These are phyloP conservation scores for Abelmoschus esculentus DNA, from an alignment of 345 rosid species.

Conservation along the genomic window DNA sequence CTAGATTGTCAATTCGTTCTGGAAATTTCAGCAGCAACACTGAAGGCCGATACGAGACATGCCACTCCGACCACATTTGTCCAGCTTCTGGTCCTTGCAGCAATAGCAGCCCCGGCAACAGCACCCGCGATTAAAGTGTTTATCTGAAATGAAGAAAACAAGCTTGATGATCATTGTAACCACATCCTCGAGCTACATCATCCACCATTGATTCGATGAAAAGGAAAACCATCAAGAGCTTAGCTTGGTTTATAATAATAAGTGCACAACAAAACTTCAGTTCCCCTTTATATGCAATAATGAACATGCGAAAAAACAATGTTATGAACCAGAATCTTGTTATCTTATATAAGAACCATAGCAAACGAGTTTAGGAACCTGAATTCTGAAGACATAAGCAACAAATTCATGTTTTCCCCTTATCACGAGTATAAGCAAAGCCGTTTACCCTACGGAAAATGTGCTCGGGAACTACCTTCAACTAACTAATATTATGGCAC, in stretches of 20 bases:
- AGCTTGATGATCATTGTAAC: conserved; percentile 4
- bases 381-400: background rate
- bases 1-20: conserved; percentile 30
- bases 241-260: background rate
- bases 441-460: background rate
- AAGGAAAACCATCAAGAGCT: background rate
- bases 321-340: background rate
- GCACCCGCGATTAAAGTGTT: conserved; percentile 75
- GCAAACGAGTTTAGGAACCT: background rate
- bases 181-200: background rate
- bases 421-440: background rate
- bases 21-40: conserved; percentile 59
- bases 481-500: background rate
- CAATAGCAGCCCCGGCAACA: conserved; percentile 69
- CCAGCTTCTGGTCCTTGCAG: conserved; percentile 58
- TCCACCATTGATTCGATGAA: background rate
- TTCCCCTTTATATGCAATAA: background rate
- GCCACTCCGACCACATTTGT: conserved; percentile 46
- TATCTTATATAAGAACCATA: background rate
- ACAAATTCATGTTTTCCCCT: background rate
- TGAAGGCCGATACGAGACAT: conserved; percentile 54
- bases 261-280: background rate
- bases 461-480: background rate
- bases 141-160: conserved; percentile 30
- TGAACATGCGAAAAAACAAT: background rate